Percentiles rank a stretch among this genome's conserved stretches.
Evolutionary conservation across 2,329 filamentous ascomycete species (phyloP).

Genomic region (Amphichorda felina): DNA sequence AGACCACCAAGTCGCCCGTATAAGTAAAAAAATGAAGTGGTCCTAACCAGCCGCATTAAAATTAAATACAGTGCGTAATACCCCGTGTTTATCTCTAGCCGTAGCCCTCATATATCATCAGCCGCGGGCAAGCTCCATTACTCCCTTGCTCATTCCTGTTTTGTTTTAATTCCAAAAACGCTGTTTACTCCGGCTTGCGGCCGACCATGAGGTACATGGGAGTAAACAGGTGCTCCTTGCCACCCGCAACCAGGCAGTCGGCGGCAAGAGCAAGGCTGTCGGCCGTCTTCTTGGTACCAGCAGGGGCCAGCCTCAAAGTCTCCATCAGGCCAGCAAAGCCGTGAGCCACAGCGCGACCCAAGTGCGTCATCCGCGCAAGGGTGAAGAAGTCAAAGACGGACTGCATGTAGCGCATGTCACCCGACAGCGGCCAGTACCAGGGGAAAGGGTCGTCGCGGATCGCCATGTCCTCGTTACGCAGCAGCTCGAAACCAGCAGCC

Average conservation of each 20-base stretch:
- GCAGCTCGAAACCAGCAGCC: conserved; percentile 73
- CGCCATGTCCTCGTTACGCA: conserved; percentile 79
- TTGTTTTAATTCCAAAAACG: no score
- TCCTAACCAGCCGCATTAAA: no score
- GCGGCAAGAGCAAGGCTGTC: conserved; percentile 74
- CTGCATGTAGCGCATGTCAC: conserved; percentile 74
- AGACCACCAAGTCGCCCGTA: no score
- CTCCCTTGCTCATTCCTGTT: no score
- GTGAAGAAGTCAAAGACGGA: conserved; percentile 71
- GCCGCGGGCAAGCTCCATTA: no score
- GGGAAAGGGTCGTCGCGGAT: conserved; percentile 63
- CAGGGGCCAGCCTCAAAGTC: conserved; percentile 60
- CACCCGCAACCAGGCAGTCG: conserved; percentile 80
- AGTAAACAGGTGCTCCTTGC: conserved; percentile 83
- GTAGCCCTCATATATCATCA: no score
- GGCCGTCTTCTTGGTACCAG: conserved; percentile 87
- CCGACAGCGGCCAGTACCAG: conserved; percentile 90
- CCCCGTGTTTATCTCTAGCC: no score
- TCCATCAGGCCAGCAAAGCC: conserved; percentile 68
- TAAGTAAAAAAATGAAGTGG: no score
- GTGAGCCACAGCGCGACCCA: conserved; percentile 66
- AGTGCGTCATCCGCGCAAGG: conserved; percentile 79
- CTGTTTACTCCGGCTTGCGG: conserved; percentile 68
- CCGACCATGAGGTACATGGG: conserved; percentile 98
- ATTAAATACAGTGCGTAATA: no score